phyloP scores from a whole-genome alignment of 169 alveolate species.

The Eimeria falciformis region DNA sequence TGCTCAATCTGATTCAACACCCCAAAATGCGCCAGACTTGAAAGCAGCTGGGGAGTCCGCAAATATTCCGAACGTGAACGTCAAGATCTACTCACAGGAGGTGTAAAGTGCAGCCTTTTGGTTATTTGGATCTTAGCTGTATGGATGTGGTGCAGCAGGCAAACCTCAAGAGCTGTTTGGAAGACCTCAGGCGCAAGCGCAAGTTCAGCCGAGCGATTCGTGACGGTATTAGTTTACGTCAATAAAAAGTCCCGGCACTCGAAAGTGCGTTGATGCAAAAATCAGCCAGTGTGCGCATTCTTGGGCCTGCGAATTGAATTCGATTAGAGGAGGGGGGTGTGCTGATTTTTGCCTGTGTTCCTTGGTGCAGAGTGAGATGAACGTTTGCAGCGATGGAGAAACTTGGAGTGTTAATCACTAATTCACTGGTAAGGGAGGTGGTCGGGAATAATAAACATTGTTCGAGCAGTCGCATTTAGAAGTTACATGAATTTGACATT shows the following conservation, averaged over 20 bases:
- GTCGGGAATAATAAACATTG: no score
- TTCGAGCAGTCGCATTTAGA: no score
- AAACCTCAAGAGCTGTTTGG: background rate
- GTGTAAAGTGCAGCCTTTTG: background rate
- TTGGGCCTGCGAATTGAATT: background rate
- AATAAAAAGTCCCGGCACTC: background rate
- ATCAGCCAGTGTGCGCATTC: constrained; percentile 11
- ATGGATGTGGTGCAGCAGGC: constrained; percentile 6
- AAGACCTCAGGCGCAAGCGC: constrained; percentile 12
- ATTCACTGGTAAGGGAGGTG: no score
- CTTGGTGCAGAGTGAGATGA: background rate
- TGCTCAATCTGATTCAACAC: background rate
- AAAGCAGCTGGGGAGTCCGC: background rate
- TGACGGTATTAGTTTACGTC: background rate
- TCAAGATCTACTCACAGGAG: background rate
- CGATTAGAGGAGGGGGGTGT: background rate
- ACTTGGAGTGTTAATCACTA: background rate
- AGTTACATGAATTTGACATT: no score
- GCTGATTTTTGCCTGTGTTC: background rate
- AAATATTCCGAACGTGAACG: constrained; percentile 19
- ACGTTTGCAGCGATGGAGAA: background rate
- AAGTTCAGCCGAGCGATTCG: constrained; percentile 1
- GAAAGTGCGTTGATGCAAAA: background rate
- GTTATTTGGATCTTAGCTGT: background rate
- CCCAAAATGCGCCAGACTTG: background rate